A percentile compares a stretch with the other conserved stretches of the same genome.
Conservation (phyloP, 2,329 filamentous ascomycete species). For the Botrytis deweyae region DNA sequence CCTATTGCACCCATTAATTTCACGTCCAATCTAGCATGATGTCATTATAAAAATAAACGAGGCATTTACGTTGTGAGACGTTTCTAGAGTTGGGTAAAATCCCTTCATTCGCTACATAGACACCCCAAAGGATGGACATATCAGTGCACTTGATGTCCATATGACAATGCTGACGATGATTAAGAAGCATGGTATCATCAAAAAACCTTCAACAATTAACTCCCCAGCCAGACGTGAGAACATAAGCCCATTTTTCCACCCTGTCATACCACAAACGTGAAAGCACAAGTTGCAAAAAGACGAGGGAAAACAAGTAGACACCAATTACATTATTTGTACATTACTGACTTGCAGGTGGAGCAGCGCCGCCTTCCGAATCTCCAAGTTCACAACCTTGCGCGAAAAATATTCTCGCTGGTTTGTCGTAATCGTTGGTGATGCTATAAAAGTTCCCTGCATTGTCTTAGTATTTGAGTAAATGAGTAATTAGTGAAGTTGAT, state of each 20-base stretch:
- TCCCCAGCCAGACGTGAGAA: slow-evolving; percentile 5
- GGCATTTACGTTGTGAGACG: background rate
- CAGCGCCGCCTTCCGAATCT: slow-evolving; percentile 5
- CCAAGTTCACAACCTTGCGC: slow-evolving; percentile 72
- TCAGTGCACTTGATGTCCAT: slow-evolving; percentile 1
- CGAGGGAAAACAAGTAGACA: background rate
- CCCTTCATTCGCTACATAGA: background rate
- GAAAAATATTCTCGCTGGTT: slow-evolving; percentile 81
- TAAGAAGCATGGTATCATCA: slow-evolving; percentile 22
- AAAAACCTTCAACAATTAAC: slow-evolving; percentile 7
- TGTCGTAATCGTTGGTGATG: slow-evolving; percentile 76
- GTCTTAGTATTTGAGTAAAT: slow-evolving; percentile 24
- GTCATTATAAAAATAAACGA: background rate
- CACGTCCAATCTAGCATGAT: background rate
- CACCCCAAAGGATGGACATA: background rate
- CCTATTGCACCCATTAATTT: background rate
- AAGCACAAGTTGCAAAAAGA: background rate
- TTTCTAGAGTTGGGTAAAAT: background rate
- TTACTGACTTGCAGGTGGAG: slow-evolving; percentile 11
- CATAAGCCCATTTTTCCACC: background rate
- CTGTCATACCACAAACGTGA: background rate
- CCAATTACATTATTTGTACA: slow-evolving; percentile 4
- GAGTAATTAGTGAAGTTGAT: slow-evolving; percentile 4
- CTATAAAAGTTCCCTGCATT: slow-evolving; percentile 83
- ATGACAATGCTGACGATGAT: slow-evolving; percentile 6